These are phyloP conservation scores for Fragilaria crotonensis DNA, from an alignment of 108 stramenopile genomes.

Conservation along the genomic window DNA sequence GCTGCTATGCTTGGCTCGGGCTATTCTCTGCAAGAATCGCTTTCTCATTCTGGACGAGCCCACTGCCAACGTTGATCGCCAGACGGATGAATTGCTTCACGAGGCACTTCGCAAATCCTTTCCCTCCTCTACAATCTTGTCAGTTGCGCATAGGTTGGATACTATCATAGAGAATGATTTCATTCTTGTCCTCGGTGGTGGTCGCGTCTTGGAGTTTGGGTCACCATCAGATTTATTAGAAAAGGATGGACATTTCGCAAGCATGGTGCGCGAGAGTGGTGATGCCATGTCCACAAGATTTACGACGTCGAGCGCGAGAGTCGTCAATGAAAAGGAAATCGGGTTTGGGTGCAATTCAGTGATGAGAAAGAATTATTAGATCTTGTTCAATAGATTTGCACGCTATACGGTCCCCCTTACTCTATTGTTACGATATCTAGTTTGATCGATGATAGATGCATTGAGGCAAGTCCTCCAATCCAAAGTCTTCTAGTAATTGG, in stretches of 20 bases:
- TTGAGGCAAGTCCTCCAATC: conserved; percentile 60
- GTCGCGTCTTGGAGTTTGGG: conserved; percentile 83
- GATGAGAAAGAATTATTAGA: too few species aligned
- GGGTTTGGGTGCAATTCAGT: too few species aligned
- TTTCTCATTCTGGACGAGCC: conserved; percentile 90
- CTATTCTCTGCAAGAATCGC: conserved; percentile 68
- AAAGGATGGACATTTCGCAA: conserved; percentile 17
- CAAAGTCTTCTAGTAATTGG: conserved; percentile 36
- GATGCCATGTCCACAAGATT: too few species aligned
- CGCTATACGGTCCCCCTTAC: too few species aligned
- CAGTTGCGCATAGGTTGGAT: conserved; percentile 93
- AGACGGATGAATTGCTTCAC: conserved; percentile 82
- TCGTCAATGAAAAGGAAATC: too few species aligned
- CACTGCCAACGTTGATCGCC: conserved; percentile 82
- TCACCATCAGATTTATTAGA: conserved; percentile 60
- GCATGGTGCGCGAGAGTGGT: conserved; percentile 49
- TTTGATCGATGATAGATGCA: conserved; percentile 44
- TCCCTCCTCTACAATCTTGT: conserved; percentile 71
- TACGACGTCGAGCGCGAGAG: too few species aligned
- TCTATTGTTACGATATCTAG: background rate
- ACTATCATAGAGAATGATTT: conserved; percentile 88
- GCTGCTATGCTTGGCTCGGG: conserved; percentile 90
- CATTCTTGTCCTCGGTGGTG: conserved; percentile 87
- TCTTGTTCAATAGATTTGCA: too few species aligned
- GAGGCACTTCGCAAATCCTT: conserved; percentile 67